phyloP scores from a whole-genome alignment of 441 rosid genomes.

The Gossypium lobatum region DNA sequence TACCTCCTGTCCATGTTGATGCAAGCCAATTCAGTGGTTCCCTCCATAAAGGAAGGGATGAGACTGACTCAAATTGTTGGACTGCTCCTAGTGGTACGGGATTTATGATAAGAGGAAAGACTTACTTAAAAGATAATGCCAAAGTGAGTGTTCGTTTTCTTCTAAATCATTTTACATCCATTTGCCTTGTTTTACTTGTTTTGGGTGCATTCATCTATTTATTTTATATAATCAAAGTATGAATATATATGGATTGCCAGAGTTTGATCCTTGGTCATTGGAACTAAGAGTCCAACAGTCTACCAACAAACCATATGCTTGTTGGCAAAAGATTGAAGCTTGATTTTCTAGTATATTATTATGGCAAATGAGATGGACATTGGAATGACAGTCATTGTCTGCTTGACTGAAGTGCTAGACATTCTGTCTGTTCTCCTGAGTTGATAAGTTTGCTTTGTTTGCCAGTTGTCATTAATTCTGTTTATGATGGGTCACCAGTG shows the following conservation, averaged over 20 bases:
- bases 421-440: background rate
- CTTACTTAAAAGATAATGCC: conserved; percentile 75
- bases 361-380: background rate
- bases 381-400: background rate
- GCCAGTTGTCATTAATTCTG: background rate
- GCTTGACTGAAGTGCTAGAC: background rate
- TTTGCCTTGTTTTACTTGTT: conserved; percentile 13
- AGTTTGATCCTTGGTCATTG: conserved; percentile 2
- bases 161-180: background rate
- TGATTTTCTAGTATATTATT: background rate
- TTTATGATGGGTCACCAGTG: background rate
- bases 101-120: conserved; percentile 93
- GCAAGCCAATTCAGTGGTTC: conserved; percentile 58
- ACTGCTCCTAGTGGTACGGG: conserved; percentile 80
- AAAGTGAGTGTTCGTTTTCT: conserved; percentile 50
- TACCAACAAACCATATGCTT: background rate
- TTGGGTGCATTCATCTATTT: background rate
- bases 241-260: background rate
- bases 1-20: conserved; percentile 47
- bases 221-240: background rate
- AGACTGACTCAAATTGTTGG: conserved; percentile 88
- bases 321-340: background rate
- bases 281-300: conserved; percentile 1
- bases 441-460: conserved; percentile 1
- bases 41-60: conserved; percentile 55